A percentile compares a stretch with the other conserved stretches of the same genome.
Conservation (phyloP, 208 protist species). For the Leishmania guyanensis region DNA sequence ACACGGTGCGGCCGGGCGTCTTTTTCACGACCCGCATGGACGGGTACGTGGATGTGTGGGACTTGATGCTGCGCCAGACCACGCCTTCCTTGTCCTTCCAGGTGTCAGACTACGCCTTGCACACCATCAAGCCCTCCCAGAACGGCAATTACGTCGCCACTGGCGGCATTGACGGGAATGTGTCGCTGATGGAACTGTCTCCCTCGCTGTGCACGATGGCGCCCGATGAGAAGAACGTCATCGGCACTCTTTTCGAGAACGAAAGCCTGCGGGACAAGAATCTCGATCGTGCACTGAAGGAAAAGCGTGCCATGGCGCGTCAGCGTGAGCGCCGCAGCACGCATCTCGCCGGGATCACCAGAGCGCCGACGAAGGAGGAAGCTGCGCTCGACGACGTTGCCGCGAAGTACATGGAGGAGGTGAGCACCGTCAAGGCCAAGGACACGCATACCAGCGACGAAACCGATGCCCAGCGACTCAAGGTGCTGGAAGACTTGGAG, state of each 20-base stretch:
- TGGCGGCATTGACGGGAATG: slow-evolving; percentile 94
- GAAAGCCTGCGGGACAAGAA: slow-evolving; percentile 94
- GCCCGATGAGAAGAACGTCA: slow-evolving; percentile 87
- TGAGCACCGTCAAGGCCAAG: slow-evolving; percentile 46
- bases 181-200: slow-evolving; percentile 94
- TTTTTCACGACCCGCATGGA: slow-evolving; percentile 97
- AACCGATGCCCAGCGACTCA: slow-evolving; percentile 48
- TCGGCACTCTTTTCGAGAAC: slow-evolving; percentile 93
- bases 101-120: slow-evolving; percentile 90
- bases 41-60: slow-evolving; percentile 96
- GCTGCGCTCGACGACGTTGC: slow-evolving; percentile 59
- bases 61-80: slow-evolving; percentile 95
- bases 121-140: slow-evolving; percentile 78
- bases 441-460: slow-evolving; percentile 47
- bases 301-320: slow-evolving; percentile 69
- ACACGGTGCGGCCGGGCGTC: slow-evolving; percentile 92
- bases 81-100: slow-evolving; percentile 92
- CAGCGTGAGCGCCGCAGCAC: slow-evolving; percentile 79
- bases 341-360: slow-evolving; percentile 40
- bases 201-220: slow-evolving; percentile 84
- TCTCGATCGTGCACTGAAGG: slow-evolving; percentile 87
- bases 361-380: slow-evolving; percentile 30
- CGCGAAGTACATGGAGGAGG: slow-evolving; percentile 50
- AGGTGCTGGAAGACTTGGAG: slow-evolving; percentile 79
- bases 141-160: slow-evolving; percentile 89